Base-by-base conservation (phyloP, 139 green algal species). In the Auxenochlorella protothecoides region DNA sequence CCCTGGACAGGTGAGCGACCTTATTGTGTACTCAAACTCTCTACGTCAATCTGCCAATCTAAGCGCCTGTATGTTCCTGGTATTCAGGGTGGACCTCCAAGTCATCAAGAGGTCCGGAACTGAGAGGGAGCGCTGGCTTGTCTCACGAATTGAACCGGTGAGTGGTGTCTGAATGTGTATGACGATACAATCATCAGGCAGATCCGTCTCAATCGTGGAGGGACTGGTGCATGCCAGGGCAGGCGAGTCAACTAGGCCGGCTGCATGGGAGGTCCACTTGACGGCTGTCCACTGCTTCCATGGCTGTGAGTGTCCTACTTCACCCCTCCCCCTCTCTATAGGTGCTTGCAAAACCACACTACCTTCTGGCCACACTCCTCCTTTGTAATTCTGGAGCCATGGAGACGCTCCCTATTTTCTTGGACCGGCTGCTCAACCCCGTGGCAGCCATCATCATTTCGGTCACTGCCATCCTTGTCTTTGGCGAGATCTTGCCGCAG, bases 401-500 rank as follows among this genome's bases (percentile, higher is more conserved):
- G 60, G 85, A 90, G 82, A 85, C 89, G 6, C 83, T 94, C 53
- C 90, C 89, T 0, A 76, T 96, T 51, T 90, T 94, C 65, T 75
- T 93, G 54, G 84, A 94, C 73, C 74, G 83, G 0, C 77, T 96
- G 66, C 76, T 86, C 7, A 78, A 92, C 70, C 85, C 85, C 0
- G 52, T 88, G 10, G 83, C 81, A 2, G 89, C 90, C 27, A 81
- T 96, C 14, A 53, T 93, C 3, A 62, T 97, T 13, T 90, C 80
- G 12, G 86, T 96, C 3, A 83, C 80, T 4, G 84, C 85, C 4
- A 86, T 97, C 55, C 81, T 97, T 3, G 69, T 97, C 0, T 94
- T 99, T 76, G 94, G 94, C 3, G 90, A 97, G 76, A 86, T 93
- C 59, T 52, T 89, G 9, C 90, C 90, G 5, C 88, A 93, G 73